Percentiles rank a stretch among this genome's conserved stretches.
Evolutionary conservation across 139 green algal species (phyloP).

Genomic region (Coelastrella sp.): DNA sequence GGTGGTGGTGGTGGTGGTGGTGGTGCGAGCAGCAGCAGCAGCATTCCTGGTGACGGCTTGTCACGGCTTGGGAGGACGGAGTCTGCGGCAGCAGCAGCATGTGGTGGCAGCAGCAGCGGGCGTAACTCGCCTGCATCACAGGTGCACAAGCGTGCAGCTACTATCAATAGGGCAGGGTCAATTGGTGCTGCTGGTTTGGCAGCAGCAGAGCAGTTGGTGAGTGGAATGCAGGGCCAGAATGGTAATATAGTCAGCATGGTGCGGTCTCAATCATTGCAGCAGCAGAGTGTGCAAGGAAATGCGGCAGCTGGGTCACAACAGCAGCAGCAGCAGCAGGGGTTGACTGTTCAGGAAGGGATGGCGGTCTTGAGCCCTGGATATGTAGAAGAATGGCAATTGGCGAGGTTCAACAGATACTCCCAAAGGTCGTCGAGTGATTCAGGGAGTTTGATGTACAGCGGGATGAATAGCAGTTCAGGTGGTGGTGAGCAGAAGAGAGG

Average conservation of each 20-base stretch:
- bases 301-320: too few relatives aligned
- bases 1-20: too few relatives aligned
- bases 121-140: background rate
- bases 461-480: background rate
- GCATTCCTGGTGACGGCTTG: background rate
- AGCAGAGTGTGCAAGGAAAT: too few relatives aligned
- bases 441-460: background rate
- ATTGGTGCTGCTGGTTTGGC: background rate
- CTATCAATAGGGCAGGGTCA: background rate
- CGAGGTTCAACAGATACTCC: background rate
- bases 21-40: too few relatives aligned
- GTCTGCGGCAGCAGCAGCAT: background rate
- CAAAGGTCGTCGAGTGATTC: background rate
- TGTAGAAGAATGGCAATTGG: background rate
- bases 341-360: background rate
- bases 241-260: background rate
- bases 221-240: background rate
- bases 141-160: background rate
- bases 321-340: background rate
- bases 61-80: background rate
- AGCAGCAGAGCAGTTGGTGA: background rate
- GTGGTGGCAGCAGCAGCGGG: conserved; percentile 2
- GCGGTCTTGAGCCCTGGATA: background rate
- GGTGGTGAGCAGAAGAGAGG: background rate
- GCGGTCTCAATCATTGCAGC: background rate